Evolutionary conservation across 73 alveolate genomes (phyloP).

Genomic region (Halteria grandinella): DNA sequence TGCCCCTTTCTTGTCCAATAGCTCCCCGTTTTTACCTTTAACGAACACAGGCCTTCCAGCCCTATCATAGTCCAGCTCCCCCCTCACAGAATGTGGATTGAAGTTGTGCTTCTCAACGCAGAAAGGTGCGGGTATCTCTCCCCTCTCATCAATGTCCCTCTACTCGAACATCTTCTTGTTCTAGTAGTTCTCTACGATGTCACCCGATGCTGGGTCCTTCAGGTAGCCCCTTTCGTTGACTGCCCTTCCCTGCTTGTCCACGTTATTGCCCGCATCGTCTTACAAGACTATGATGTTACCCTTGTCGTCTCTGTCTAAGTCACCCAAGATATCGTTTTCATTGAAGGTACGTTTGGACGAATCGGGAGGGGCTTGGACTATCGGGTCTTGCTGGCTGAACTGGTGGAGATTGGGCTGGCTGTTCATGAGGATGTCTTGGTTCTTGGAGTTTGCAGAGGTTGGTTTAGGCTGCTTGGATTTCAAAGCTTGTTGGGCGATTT

Average conservation of each 20-base stretch:
- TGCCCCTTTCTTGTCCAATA: conserved; percentile 39
- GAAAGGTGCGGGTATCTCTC: conserved; percentile 71
- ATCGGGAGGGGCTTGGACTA: conserved; percentile 28
- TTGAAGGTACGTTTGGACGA: conserved; percentile 31
- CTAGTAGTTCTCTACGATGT: conserved; percentile 42
- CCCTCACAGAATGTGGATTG: conserved; percentile 47
- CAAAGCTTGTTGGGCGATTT: background rate
- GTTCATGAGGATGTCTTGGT: conserved; percentile 2
- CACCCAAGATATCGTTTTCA: conserved; percentile 60
- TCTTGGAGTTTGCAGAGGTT: conserved; percentile 1
- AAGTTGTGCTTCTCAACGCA: conserved; percentile 46
- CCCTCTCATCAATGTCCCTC: conserved; percentile 47
- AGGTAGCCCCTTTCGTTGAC: conserved; percentile 65
- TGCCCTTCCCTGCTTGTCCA: conserved; percentile 59
- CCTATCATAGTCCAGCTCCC: conserved; percentile 27
- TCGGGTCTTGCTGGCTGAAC: background rate
- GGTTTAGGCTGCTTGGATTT: conserved; percentile 4
- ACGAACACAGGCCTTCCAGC: background rate
- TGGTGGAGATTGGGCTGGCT: conserved; percentile 7
- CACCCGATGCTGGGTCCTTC: conserved; percentile 45
- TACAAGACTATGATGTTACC: conserved; percentile 45
- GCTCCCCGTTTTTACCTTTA: background rate
- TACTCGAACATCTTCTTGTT: conserved; percentile 47
- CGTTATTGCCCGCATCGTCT: conserved; percentile 44
- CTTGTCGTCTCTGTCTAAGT: conserved; percentile 57